phyloP scores from a whole-genome alignment of 2,329 filamentous ascomycete genomes.

The Tolypocladium capitatum region DNA sequence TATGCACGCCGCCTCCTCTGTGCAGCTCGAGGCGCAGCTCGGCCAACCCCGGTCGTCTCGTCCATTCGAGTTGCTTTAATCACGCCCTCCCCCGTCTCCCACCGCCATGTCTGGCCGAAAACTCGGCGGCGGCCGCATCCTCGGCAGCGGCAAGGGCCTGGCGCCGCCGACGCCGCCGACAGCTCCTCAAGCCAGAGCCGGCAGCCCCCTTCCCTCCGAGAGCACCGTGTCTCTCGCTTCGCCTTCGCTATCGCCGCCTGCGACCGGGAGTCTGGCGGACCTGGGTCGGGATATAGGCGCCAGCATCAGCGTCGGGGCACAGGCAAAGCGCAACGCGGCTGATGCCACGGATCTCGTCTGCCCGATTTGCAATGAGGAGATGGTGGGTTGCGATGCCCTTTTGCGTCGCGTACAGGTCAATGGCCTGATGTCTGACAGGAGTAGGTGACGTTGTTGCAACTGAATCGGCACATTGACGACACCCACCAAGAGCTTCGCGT shows the following conservation, averaged over 20 bases:
- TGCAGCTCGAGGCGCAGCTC: slow-evolving; percentile 20
- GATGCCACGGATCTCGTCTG: slow-evolving; percentile 59
- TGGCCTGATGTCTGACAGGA: not conserved
- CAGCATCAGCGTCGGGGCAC: slow-evolving; percentile 55
- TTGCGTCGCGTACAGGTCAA: not conserved
- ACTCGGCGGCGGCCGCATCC: slow-evolving; percentile 81
- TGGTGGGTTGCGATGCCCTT: slow-evolving; percentile 45
- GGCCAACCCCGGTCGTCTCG: slow-evolving; percentile 21
- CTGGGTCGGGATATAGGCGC: slow-evolving; percentile 68
- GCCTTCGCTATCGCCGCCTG: slow-evolving; percentile 48
- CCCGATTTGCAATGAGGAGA: slow-evolving; percentile 97
- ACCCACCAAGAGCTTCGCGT: slow-evolving; percentile 80
- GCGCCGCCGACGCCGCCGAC: slow-evolving; percentile 42
- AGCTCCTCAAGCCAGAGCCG: slow-evolving; percentile 30
- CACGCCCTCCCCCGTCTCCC: not conserved
- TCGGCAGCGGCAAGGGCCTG: slow-evolving; percentile 76
- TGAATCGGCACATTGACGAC: slow-evolving; percentile 80
- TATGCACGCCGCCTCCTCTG: slow-evolving; percentile 3
- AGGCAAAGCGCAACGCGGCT: slow-evolving; percentile 36
- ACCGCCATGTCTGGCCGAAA: slow-evolving; percentile 64
- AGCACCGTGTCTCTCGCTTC: slow-evolving; percentile 72
- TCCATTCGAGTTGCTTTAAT: slow-evolving; percentile 5
- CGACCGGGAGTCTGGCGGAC: slow-evolving; percentile 50
- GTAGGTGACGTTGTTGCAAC: slow-evolving; percentile 78
- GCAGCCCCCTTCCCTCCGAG: slow-evolving; percentile 42